A percentile compares a stretch with the other conserved stretches of the same genome.
Evolutionary conservation across 768 basidiomycete species (phyloP).

Genomic region (Termitomyces sp.): DNA sequence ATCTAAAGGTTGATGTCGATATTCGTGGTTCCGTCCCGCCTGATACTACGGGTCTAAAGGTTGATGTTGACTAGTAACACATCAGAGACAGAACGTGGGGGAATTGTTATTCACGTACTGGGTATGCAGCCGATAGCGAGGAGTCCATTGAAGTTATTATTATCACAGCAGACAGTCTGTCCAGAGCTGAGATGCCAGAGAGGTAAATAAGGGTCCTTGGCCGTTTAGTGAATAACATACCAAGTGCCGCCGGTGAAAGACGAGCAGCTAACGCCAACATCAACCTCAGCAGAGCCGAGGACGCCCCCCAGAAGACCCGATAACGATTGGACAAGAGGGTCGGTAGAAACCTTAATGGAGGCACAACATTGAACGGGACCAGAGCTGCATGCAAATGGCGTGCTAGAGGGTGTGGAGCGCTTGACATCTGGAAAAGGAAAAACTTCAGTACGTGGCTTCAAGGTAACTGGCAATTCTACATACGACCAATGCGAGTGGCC

Average conservation of each 20-base stretch:
- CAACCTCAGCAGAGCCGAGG: constrained; percentile 11
- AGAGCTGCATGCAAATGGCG: constrained; percentile 31
- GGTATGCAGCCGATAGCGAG: constrained; percentile 38
- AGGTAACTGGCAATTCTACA: constrained; percentile 4
- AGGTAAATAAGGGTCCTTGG: neutral
- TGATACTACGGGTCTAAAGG: constrained; percentile 10
- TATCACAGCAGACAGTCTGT: constrained; percentile 43
- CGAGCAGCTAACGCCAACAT: constrained; percentile 32
- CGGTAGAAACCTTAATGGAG: constrained; percentile 15
- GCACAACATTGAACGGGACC: constrained; percentile 43
- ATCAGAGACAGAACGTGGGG: neutral
- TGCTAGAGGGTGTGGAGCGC: constrained; percentile 27
- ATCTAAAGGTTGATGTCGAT: constrained; percentile 19
- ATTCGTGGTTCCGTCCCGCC: too few relatives aligned
- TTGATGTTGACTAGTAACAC: constrained; percentile 17
- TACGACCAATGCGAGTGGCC: constrained; percentile 27
- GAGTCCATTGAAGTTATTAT: constrained; percentile 38
- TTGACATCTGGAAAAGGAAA: constrained; percentile 27
- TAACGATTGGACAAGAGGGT: constrained; percentile 13
- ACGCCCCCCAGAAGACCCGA: constrained; percentile 27
- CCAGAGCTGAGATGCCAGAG: constrained; percentile 19
- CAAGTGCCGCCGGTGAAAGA: constrained; percentile 26
- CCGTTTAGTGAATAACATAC: constrained; percentile 15
- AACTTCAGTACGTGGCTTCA: neutral
- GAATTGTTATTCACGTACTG: constrained; percentile 24